Conservation (phyloP, 441 rosid species). For the Jatropha podagrica region DNA sequence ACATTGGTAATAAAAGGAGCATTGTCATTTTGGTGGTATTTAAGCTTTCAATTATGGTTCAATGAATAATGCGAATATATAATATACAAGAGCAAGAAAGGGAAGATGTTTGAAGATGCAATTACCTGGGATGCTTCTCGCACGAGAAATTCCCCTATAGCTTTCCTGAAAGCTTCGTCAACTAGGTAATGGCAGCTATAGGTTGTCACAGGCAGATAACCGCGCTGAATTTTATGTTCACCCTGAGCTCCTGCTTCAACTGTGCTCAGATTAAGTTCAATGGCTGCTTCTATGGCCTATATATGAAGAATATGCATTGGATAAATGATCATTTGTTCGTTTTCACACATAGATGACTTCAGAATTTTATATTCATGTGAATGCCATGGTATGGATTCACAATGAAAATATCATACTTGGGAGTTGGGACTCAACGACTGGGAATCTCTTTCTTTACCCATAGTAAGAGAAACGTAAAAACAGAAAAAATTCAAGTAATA, state of each 20-base stretch:
- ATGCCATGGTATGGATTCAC: too few species aligned
- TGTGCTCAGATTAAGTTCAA: constrained; percentile 65
- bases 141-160: constrained; percentile 62
- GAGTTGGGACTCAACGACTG: neutral
- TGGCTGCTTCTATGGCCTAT: constrained; percentile 94
- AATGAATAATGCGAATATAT: too few species aligned
- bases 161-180: constrained; percentile 71
- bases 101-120: neutral
- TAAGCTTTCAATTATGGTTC: too few species aligned
- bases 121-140: constrained; percentile 87
- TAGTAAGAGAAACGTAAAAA: neutral
- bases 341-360: neutral
- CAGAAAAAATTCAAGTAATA: neutral
- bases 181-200: constrained; percentile 89
- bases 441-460: neutral
- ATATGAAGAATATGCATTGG: constrained; percentile 13
- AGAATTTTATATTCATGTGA: neutral
- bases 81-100: neutral
- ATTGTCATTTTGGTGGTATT: neutral
- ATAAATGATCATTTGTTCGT: neutral
- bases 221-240: constrained; percentile 95
- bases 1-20: neutral
- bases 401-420: neutral
- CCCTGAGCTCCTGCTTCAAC: constrained; percentile 99
- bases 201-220: constrained; percentile 84